Base-by-base conservation (phyloP, 352 stramenopile species). In the Nothophytophthora sp. region DNA sequence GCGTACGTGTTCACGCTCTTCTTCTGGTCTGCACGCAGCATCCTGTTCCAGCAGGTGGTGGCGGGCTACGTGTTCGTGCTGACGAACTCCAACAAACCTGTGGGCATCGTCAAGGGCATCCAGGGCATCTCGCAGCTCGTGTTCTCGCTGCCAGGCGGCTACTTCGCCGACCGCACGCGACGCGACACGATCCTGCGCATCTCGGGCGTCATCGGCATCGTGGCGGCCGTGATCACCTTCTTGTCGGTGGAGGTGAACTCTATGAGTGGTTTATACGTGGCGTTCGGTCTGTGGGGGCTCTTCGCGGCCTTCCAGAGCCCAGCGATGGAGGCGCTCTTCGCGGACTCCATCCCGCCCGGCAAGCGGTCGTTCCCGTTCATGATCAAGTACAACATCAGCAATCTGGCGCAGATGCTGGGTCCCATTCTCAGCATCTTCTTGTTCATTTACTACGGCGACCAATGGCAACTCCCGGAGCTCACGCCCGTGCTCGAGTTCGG, bases 331-430 rank as follows among this genome's bases (percentile, higher is more conserved):
- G 80, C 80, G 44, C 58, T 90, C 2, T 90, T 90, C 43, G 80
- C 80, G 18, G 80, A 90, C 37, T 90, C 80, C 22, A 88, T 90
- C 47, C 76, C 74, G 48, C 70, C 83, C 33, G 76, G 80, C 29
- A 66, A 73, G 42, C 67, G 80, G 15, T 87, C 76, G 39, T 86
- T 74, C 36, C 80, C 80, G 1, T 88, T 88, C 60, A 88, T 84
- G 75, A 81, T 90, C 70, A 90, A 90, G 66, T 88, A 88, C 76
- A 85, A 86, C 48, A 72, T 90, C 33, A 75, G 64, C 64, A 90
- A 88, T 44, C 40, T 88, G 4, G 80, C 80, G 29, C 75, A 84
- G 53, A 76, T 85, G 44, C 55, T 88, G 11, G 80, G 80, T 0
- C 80, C 80, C 5, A 20, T 53, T 18, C 45, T 86, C 15, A 75